Percentiles rank a stretch among this genome's conserved stretches.
Evolutionary conservation across 31 red algal species (phyloP).

Genomic region (Asparagopsis taxiformis): DNA sequence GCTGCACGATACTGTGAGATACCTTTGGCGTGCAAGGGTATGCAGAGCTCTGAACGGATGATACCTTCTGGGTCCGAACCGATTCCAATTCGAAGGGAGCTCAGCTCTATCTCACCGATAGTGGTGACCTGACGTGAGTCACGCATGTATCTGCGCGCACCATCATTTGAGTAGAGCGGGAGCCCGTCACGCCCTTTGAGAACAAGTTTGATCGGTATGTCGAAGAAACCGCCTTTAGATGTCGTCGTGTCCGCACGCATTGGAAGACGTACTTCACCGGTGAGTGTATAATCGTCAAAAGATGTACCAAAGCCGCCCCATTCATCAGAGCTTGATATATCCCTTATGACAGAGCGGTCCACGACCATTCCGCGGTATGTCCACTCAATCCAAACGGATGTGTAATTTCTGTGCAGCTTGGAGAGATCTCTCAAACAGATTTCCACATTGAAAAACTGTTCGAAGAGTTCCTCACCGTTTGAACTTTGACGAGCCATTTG

Average conservation of each 20-base stretch:
- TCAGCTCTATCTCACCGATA: slow-evolving; percentile 78
- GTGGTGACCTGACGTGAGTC: slow-evolving; percentile 32
- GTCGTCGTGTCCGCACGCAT: slow-evolving; percentile 67
- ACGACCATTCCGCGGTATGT: slow-evolving; percentile 72
- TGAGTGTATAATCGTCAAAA: slow-evolving; percentile 64
- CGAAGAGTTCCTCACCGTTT: slow-evolving; percentile 64
- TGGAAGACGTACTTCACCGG: slow-evolving; percentile 77
- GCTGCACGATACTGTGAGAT: slow-evolving; percentile 72
- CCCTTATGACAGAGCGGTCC: slow-evolving; percentile 67
- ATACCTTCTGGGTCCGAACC: slow-evolving; percentile 52
- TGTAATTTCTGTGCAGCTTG: slow-evolving; percentile 79
- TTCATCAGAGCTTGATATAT: slow-evolving; percentile 19
- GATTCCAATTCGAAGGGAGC: slow-evolving; percentile 71
- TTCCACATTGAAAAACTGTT: slow-evolving; percentile 77
- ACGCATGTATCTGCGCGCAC: slow-evolving; percentile 69
- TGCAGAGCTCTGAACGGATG: slow-evolving; percentile 61
- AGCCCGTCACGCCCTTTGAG: slow-evolving; percentile 78
- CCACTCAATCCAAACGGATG: slow-evolving; percentile 90
- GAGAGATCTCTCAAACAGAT: slow-evolving; percentile 60
- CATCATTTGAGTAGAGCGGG: slow-evolving; percentile 75
- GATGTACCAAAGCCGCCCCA: slow-evolving; percentile 78
- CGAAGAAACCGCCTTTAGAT: slow-evolving; percentile 62
- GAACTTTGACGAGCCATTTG: slow-evolving; percentile 1
- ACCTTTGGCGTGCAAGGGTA: slow-evolving; percentile 67
- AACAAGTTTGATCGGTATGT: slow-evolving; percentile 53